Evolutionary conservation across 768 basidiomycete species (phyloP).

Genomic region (Naganishia kalamii): DNA sequence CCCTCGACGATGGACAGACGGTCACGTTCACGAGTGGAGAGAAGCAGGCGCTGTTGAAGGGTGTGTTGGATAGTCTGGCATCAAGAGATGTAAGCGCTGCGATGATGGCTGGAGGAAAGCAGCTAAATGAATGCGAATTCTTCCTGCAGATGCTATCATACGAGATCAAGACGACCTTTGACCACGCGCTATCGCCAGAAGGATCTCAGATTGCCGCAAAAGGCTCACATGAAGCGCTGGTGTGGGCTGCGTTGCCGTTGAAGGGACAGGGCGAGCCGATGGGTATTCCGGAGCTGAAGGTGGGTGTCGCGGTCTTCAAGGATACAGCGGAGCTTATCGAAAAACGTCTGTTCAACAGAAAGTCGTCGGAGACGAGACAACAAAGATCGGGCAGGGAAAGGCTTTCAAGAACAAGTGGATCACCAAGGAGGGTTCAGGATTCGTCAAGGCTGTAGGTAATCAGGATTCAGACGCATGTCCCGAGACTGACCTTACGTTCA

Average conservation of each 20-base stretch:
- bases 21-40: slow-evolving; percentile 30
- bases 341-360: slow-evolving; percentile 27
- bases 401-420: slow-evolving; percentile 99
- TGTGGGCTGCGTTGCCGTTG: slow-evolving; percentile 74
- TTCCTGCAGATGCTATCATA: slow-evolving; percentile 69
- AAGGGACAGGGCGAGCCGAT: slow-evolving; percentile 67
- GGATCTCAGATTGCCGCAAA: slow-evolving; percentile 67
- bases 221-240: slow-evolving; percentile 91
- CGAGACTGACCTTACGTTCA: slow-evolving; percentile 41
- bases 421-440: slow-evolving; percentile 72
- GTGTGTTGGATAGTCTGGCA: slow-evolving; percentile 81
- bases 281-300: slow-evolving; percentile 62
- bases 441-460: slow-evolving; percentile 71
- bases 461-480: not conserved
- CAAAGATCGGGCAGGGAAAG: slow-evolving; percentile 87
- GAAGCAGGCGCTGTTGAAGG: slow-evolving; percentile 70
- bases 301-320: slow-evolving; percentile 29
- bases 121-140: not conserved
- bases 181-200: slow-evolving; percentile 72
- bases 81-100: slow-evolving; percentile 64
- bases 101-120: slow-evolving; percentile 31
- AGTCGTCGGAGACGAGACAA: slow-evolving; percentile 74
- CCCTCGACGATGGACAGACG: slow-evolving; percentile 24
- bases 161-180: slow-evolving; percentile 60
- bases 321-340: not conserved